Evolutionary conservation across 176 grass and related monocot genomes (phyloP), one percentile per base, ranked within the genome.

Genomic region (Bromus sterilis): DNA sequence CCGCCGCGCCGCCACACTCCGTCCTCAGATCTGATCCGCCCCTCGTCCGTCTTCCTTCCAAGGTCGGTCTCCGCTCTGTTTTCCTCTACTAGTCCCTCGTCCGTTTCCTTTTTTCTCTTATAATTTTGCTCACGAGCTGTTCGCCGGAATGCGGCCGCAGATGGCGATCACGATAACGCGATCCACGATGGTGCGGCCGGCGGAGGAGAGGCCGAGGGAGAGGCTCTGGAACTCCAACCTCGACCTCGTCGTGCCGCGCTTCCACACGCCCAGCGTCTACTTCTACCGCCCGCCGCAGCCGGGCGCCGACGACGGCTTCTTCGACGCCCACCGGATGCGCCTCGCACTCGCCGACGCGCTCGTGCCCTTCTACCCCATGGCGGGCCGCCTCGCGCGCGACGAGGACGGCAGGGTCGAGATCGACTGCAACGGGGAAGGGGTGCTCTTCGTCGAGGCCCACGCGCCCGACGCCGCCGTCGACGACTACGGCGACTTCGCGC

Each of bases 261-360:
- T 93, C 89, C 88, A 93, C 89, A 97, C 94, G 18, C 94, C 94
- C 43, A 97, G 91, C 67, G 89, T 94, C 24, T 97, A 97, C 81
- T 94, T 97, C 91, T 97, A 94, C 85, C 89, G 89, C 56, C 75
- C 66, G 6, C n/a, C 64, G 37, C 68, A 56, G 4, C 36, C 14
- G 7, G 39, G 2, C 0, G 70, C 23, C 2, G 3, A 2, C 4
- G 21, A 67, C 51, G 30, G 59, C 55, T 97, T 93, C 91, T 97
- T 97, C 25, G 83, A 91, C 74, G 84, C 63, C n/a, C 89, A 78
- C 7, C 69, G 71, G 70, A 80, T 97, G 79, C 82, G 61, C 66
- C 78, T 74, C 34, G 89, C 91, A n/a, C 84, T 97, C 48, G 89
- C 78, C 10, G 66, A 76, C 69, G 87, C 89, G 12, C 91, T 97